Conservation (phyloP, 768 basidiomycete species). For the Megacollybia marginata region DNA sequence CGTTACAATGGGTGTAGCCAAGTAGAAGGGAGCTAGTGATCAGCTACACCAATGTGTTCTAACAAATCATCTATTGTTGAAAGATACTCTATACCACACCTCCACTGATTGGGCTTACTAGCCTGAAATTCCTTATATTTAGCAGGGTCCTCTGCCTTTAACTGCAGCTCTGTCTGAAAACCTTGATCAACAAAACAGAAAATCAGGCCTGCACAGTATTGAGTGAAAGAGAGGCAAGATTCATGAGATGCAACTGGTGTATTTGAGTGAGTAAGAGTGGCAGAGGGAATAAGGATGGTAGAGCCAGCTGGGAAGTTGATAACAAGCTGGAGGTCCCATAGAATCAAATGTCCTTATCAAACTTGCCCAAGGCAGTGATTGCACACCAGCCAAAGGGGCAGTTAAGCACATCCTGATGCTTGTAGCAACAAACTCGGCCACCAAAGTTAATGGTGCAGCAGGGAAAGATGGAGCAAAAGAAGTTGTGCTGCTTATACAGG, state of each 20-base stretch:
- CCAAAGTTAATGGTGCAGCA: neutral
- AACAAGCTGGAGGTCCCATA: conserved; percentile 20
- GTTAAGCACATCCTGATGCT: conserved; percentile 23
- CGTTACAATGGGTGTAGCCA: too few relatives aligned
- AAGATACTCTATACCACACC: too few relatives aligned
- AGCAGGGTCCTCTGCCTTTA: neutral
- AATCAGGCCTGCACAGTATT: neutral
- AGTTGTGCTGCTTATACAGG: conserved; percentile 1
- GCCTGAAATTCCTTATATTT: too few relatives aligned
- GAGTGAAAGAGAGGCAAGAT: too few relatives aligned
- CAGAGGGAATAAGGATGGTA: conserved; percentile 15
- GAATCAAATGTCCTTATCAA: conserved; percentile 25
- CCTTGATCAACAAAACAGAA: neutral
- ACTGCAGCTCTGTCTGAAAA: neutral
- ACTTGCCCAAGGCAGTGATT: conserved; percentile 21
- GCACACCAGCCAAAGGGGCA: conserved; percentile 23
- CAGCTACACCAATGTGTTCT: too few relatives aligned
- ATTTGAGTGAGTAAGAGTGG: conserved; percentile 19
- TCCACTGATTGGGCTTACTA: too few relatives aligned
- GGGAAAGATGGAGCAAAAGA: conserved; percentile 15
- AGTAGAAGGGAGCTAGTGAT: too few relatives aligned
- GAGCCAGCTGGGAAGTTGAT: too few relatives aligned
- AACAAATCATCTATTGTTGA: too few relatives aligned
- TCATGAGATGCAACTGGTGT: conserved; percentile 9
- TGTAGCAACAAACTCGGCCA: conserved; percentile 1